A percentile compares a stretch with the other conserved stretches of the same genome.
These are phyloP conservation scores for Syzygium syzygioides DNA, from an alignment of 441 rosid genomes.

Conservation along the genomic window DNA sequence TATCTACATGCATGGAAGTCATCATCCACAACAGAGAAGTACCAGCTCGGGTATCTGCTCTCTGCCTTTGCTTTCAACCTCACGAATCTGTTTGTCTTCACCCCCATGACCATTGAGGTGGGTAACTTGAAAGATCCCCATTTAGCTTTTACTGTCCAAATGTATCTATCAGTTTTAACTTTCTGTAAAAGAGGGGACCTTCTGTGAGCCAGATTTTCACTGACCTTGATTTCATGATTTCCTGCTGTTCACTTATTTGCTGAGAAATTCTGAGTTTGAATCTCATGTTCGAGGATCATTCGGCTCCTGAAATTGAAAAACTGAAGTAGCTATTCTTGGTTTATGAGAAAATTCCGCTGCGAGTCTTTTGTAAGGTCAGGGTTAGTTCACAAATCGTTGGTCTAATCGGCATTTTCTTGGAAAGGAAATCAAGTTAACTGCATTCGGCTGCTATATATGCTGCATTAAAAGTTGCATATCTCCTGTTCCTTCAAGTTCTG, in stretches of 20 bases:
- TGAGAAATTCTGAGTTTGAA: not conserved
- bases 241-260: not conserved
- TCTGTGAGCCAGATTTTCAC: not conserved
- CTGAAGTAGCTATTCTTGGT: not conserved
- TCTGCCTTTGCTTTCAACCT: constrained; percentile 83
- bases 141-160: not conserved
- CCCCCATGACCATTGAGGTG: constrained; percentile 91
- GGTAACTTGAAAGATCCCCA: not conserved
- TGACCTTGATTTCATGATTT: not conserved
- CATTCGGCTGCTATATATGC: not conserved
- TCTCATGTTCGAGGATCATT: not conserved
- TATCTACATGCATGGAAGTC: constrained; percentile 89
- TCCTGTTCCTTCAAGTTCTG: not conserved
- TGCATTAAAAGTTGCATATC: not conserved
- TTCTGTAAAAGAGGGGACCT: not conserved
- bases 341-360: not conserved
- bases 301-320: not conserved
- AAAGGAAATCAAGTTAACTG: not conserved
- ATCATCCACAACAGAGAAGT: constrained; percentile 60
- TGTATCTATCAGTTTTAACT: not conserved
- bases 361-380: not conserved
- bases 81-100: constrained; percentile 71
- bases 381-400: not conserved
- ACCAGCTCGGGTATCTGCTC: constrained; percentile 75
- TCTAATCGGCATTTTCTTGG: not conserved